These are phyloP conservation scores for Coemansia sp. DNA, from an alignment of 192 early-diverging fungal species.

Conservation along the genomic window DNA sequence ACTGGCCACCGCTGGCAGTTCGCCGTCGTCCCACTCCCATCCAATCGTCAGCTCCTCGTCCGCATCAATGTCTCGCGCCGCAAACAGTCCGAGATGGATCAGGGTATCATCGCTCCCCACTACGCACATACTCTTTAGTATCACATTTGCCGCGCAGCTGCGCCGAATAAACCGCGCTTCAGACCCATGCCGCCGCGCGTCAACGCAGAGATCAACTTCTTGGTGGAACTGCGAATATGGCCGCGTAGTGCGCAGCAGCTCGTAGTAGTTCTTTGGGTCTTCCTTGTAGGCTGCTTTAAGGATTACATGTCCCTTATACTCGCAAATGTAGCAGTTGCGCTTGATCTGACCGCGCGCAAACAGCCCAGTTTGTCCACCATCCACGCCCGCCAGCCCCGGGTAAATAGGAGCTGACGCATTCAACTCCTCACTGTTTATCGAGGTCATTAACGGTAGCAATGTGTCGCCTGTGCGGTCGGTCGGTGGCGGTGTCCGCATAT, in stretches of 20 bases:
- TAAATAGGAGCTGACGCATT: constrained; percentile 7
- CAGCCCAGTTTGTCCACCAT: constrained; percentile 28
- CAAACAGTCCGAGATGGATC: constrained; percentile 68
- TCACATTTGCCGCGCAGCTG: constrained; percentile 67
- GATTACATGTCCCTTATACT: constrained; percentile 72
- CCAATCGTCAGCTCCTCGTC: constrained; percentile 69
- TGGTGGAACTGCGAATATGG: constrained; percentile 67
- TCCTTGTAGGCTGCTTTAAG: constrained; percentile 66
- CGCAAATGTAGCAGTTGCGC: constrained; percentile 59
- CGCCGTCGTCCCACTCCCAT: constrained; percentile 66
- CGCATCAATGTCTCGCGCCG: constrained; percentile 54
- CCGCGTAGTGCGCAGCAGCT: constrained; percentile 60
- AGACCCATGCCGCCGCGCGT: constrained; percentile 66
- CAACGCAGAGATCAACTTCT: constrained; percentile 63
- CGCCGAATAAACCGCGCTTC: constrained; percentile 66
- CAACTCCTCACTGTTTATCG: constrained; percentile 14
- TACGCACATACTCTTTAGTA: constrained; percentile 59
- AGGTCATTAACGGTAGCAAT: constrained; percentile 16
- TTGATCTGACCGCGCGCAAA: constrained; percentile 30
- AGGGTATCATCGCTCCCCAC: constrained; percentile 46
- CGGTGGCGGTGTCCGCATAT: not conserved
- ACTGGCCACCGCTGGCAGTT: constrained; percentile 41
- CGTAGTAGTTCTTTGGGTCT: constrained; percentile 65
- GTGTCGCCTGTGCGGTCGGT: not conserved
- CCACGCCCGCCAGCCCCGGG: constrained; percentile 20